Base-by-base conservation (phyloP, 140 eudicot genomes). In the Cichorium intybus region DNA sequence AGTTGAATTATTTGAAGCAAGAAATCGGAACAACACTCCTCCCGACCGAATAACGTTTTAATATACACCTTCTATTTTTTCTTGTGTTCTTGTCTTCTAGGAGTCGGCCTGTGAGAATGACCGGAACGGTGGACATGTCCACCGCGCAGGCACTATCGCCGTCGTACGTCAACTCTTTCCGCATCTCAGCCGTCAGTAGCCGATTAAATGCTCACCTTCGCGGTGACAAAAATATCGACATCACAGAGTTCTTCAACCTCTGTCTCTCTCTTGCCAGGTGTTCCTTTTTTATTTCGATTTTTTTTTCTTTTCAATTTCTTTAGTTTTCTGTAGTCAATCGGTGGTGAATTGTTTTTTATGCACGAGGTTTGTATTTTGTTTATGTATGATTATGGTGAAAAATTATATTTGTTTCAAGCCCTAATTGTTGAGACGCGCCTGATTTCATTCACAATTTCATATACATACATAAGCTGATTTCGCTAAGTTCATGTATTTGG, bases 231-330 rank as follows among this genome's bases (percentile, higher is more conserved):
- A 64, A 24, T 2, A 15, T 39, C 27, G 85, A 80, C 22, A 10
- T 50, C 12, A 39, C 62, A 5, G 87, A 82, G 66, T 88, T 82
- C 77, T 76, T 69, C 79, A 80, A 88, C 33, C 90, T 88, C 68
- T 88, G 96, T 66, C 87, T 88, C 46, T 85, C 96, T 14, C 87
- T 88, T 10, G 84, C 96, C 46, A 82, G 96, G 96, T 80, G 10
- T 5, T 2, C 8, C 22, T 12, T 47, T 14, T 18, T 49, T 0
- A 24, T 28, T 3, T 0, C 5, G 24, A 29, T 17, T 20, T 63
- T 4, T 22, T 9, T 4, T 22, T 9, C 3, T 16, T 22, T 20
- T 7, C 46, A 24, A 24, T 0, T 56, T 0, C 4, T 16, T 41
- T 10, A 23, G 21, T 47, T 23, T 53, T 39, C 0, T 41, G 6